Conservation (phyloP, 768 basidiomycete genomes). For the Tricholoma sp. region DNA sequence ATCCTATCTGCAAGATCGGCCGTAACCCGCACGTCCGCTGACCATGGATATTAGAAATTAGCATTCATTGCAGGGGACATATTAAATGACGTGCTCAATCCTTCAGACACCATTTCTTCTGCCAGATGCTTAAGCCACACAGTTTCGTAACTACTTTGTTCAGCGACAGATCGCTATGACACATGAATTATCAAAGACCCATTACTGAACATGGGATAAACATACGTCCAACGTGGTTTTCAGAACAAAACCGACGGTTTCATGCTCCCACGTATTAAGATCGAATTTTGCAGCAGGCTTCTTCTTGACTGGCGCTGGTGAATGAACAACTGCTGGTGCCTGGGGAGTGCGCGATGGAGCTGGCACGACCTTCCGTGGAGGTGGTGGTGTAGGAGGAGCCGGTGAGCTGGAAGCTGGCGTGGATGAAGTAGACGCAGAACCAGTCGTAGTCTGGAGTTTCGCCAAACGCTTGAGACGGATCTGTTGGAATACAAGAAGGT, state of each 20-base stretch:
- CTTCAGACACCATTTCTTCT: slow-evolving; percentile 62
- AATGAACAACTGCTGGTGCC: slow-evolving; percentile 21
- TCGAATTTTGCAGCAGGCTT: slow-evolving; percentile 47
- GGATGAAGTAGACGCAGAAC: slow-evolving; percentile 24
- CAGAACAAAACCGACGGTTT: slow-evolving; percentile 61
- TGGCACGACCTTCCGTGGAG: slow-evolving; percentile 28
- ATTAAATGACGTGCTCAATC: slow-evolving; percentile 32
- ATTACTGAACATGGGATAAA: slow-evolving; percentile 7
- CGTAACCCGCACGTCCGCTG: slow-evolving; percentile 40
- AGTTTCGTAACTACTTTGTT: slow-evolving; percentile 52
- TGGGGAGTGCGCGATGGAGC: slow-evolving; percentile 25
- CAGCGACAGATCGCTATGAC: slow-evolving; percentile 16
- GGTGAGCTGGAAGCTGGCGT: slow-evolving; percentile 22
- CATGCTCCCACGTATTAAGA: slow-evolving; percentile 67
- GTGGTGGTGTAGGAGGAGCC: slow-evolving; percentile 20
- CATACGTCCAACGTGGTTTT: slow-evolving; percentile 77
- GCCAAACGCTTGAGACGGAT: slow-evolving; percentile 91
- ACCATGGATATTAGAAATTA: slow-evolving; percentile 4
- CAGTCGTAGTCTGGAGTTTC: slow-evolving; percentile 55
- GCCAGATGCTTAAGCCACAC: slow-evolving; percentile 83
- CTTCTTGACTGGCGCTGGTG: slow-evolving; percentile 42
- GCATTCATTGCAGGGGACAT: not conserved
- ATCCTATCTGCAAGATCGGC: slow-evolving; percentile 69
- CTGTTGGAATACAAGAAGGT: slow-evolving; percentile 44
- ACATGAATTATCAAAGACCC: not conserved